Conservation (phyloP, 169 alveolate species). For the Cryptosporidium ubiquitum region DNA sequence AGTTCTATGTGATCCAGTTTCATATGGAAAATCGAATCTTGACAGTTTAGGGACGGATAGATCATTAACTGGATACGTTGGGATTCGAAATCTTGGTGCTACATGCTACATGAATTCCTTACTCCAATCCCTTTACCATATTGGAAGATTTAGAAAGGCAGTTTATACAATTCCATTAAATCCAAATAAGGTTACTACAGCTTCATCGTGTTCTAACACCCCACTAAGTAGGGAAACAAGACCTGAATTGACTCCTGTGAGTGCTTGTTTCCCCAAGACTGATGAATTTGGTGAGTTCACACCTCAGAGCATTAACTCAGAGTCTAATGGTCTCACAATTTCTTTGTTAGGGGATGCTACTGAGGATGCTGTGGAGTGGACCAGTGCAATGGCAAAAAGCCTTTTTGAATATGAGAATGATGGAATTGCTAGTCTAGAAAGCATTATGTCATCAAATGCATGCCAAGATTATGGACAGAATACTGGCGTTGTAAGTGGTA, state of each 20-base stretch:
- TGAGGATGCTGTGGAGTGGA: slow-evolving; percentile 59
- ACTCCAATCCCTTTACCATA: slow-evolving; percentile 95
- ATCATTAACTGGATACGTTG: slow-evolving; percentile 91
- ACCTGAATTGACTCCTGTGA: not conserved
- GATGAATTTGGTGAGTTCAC: not conserved
- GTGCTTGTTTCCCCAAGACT: not conserved
- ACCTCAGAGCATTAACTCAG: slow-evolving; percentile 13
- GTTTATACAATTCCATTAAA: slow-evolving; percentile 82
- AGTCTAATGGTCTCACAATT: not conserved
- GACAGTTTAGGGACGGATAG: slow-evolving; percentile 58
- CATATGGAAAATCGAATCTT: slow-evolving; percentile 9
- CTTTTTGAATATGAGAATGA: slow-evolving; percentile 39
- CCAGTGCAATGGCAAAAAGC: slow-evolving; percentile 39
- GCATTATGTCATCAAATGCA: slow-evolving; percentile 25
- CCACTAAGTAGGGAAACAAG: not conserved
- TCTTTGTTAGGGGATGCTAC: slow-evolving; percentile 30
- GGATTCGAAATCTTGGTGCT: slow-evolving; percentile 95
- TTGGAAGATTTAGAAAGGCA: slow-evolving; percentile 94
- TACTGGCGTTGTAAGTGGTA: slow-evolving; percentile 8
- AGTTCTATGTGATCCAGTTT: slow-evolving; percentile 37
- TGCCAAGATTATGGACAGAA: slow-evolving; percentile 3
- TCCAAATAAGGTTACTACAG: not conserved
- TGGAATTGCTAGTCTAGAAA: slow-evolving; percentile 60
- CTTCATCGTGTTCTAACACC: slow-evolving; percentile 4
- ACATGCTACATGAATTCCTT: slow-evolving; percentile 99